phyloP scores from a whole-genome alignment of 306 rosid genomes.

The Medicago arabica region DNA sequence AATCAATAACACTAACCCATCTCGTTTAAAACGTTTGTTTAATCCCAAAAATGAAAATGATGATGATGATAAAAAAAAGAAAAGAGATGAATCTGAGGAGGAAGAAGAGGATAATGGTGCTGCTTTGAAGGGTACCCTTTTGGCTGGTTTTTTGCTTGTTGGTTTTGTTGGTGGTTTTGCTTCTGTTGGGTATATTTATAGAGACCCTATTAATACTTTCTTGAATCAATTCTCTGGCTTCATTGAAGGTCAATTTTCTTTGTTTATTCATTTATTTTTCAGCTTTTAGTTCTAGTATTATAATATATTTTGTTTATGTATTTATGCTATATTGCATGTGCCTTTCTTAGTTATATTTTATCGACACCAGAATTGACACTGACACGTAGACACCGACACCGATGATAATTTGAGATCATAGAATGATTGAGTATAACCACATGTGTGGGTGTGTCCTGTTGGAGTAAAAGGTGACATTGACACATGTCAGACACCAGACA shows the following conservation, averaged over 20 bases:
- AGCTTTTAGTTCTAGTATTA: not conserved
- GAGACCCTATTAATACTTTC: constrained; percentile 75
- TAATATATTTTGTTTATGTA: not conserved
- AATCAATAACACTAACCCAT: constrained; percentile 51
- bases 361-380: not conserved
- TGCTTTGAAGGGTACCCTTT: constrained; percentile 77
- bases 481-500: not conserved
- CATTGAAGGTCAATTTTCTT: constrained; percentile 59
- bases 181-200: constrained; percentile 75
- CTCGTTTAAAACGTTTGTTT: constrained; percentile 63
- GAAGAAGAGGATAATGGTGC: not conserved
- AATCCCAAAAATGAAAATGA: constrained; percentile 53
- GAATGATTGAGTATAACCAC: not conserved
- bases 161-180: constrained; percentile 88
- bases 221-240: constrained; percentile 71
- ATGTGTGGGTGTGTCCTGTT: not conserved
- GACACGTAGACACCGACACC: not conserved
- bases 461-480: not conserved
- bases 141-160: constrained; percentile 76
- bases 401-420: not conserved
- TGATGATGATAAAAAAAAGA: not conserved
- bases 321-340: not conserved
- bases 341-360: not conserved
- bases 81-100: not conserved
- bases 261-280: not conserved